A percentile compares a stretch with the other conserved stretches of the same genome.
phyloP scores from a whole-genome alignment of 2,329 filamentous ascomycete species.

The Fusarium tricinctum region DNA sequence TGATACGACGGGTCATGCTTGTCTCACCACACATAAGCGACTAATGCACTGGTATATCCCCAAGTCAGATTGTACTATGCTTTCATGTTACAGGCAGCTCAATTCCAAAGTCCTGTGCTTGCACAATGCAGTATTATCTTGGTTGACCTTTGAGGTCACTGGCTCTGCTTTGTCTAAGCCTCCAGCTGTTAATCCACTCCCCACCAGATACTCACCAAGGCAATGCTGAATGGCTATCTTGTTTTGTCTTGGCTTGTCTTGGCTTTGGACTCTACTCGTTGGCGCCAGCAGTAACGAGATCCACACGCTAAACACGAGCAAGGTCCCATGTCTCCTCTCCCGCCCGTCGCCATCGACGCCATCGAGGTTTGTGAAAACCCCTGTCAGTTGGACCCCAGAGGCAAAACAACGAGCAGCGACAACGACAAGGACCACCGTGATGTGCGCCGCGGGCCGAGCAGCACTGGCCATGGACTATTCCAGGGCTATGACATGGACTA shows the following conservation, averaged over 20 bases:
- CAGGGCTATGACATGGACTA: conserved; percentile 31
- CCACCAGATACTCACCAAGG: conserved; percentile 40
- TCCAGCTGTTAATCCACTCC: conserved; percentile 41
- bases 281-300: conserved; percentile 41
- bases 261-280: conserved; percentile 36
- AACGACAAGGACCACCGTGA: conserved; percentile 44
- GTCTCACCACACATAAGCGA: conserved; percentile 30
- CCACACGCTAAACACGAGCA: conserved; percentile 50
- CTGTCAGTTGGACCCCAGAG: conserved; percentile 41
- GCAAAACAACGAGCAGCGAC: conserved; percentile 42
- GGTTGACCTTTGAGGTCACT: conserved; percentile 22
- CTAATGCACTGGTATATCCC: conserved; percentile 30
- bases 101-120: conserved; percentile 12
- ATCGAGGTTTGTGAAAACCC: conserved; percentile 44
- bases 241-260: conserved; percentile 38
- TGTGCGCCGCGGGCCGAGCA: conserved; percentile 49
- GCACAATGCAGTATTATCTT: conserved; percentile 7
- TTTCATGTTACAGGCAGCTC: conserved; percentile 28
- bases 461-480: conserved; percentile 39
- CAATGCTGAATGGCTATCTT: conserved; percentile 42
- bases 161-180: conserved; percentile 27
- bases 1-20: conserved; percentile 29
- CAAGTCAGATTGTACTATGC: conserved; percentile 27
- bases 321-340: conserved; percentile 50
- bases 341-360: conserved; percentile 51